Evolutionary conservation across 1,284 basidiomycete species (phyloP).

Genomic region (Crepidotus sp.): DNA sequence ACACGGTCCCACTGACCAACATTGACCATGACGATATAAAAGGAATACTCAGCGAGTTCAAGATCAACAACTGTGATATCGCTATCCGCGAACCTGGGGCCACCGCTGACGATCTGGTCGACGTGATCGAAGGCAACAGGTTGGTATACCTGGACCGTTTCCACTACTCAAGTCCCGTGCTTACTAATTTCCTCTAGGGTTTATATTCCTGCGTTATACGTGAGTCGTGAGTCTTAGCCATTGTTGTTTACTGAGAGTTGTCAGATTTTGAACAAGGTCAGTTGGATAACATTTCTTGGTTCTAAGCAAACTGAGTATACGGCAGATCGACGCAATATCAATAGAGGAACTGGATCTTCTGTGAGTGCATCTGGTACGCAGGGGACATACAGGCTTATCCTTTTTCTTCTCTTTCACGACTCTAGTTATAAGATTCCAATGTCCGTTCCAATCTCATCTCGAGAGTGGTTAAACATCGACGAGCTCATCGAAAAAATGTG

Average conservation of each 20-base stretch:
- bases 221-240: constrained; percentile 30
- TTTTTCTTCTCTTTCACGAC: constrained; percentile 4
- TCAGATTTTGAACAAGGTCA: constrained; percentile 72
- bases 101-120: constrained; percentile 97
- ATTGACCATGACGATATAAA: constrained; percentile 95
- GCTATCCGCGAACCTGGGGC: constrained; percentile 89
- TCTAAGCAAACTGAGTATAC: constrained; percentile 11
- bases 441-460: constrained; percentile 90
- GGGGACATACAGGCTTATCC: not conserved
- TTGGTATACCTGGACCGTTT: constrained; percentile 23
- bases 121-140: constrained; percentile 91
- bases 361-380: constrained; percentile 31
- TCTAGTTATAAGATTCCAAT: constrained; percentile 85
- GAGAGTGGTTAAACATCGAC: constrained; percentile 95
- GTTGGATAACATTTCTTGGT: constrained; percentile 6
- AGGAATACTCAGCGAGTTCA: constrained; percentile 93
- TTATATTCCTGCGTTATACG: constrained; percentile 89
- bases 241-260: constrained; percentile 3
- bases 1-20: constrained; percentile 92
- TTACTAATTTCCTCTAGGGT: constrained; percentile 45
- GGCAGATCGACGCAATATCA: constrained; percentile 93
- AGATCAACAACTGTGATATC: constrained; percentile 83
- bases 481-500: constrained; percentile 72
- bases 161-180: not conserved
- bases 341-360: constrained; percentile 97